Evolutionary conservation across 768 basidiomycete species (phyloP).

Genomic region (Kondoa malvinella): DNA sequence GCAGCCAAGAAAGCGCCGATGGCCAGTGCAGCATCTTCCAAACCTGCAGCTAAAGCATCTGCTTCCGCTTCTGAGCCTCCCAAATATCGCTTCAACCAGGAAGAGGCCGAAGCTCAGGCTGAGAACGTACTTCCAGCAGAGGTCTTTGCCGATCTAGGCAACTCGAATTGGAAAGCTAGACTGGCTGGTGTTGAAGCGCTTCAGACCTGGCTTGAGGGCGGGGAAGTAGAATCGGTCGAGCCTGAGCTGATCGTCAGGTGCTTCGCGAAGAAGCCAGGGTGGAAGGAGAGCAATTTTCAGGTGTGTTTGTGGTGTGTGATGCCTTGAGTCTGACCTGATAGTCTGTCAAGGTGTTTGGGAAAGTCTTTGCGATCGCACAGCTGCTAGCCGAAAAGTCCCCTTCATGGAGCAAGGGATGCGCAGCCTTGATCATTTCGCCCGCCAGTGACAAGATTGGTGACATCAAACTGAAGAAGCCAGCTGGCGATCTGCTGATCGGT

Average conservation of each 20-base stretch:
- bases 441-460: slow-evolving; percentile 90
- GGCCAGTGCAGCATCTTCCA: slow-evolving; percentile 26
- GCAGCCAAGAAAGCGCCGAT: slow-evolving; percentile 14
- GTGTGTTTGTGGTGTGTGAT: slow-evolving; percentile 36
- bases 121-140: slow-evolving; percentile 47
- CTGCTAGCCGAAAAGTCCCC: slow-evolving; percentile 60
- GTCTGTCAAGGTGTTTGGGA: slow-evolving; percentile 57
- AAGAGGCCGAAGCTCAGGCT: slow-evolving; percentile 74
- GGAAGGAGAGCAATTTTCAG: slow-evolving; percentile 99
- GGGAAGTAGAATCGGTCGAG: slow-evolving; percentile 49
- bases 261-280: slow-evolving; percentile 71
- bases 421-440: slow-evolving; percentile 62
- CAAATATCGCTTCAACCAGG: slow-evolving; percentile 76
- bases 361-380: slow-evolving; percentile 61
- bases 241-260: slow-evolving; percentile 75
- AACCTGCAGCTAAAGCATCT: neutral
- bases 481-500: slow-evolving; percentile 61
- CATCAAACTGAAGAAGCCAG: slow-evolving; percentile 87
- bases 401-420: slow-evolving; percentile 67
- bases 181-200: slow-evolving; percentile 75
- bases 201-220: slow-evolving; percentile 57
- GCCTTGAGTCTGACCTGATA: neutral
- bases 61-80: slow-evolving; percentile 55
- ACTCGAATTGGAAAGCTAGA: slow-evolving; percentile 82
- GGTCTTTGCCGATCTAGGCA: slow-evolving; percentile 55